Evolutionary conservation across 768 basidiomycete species (phyloP), one percentile per base, ranked within the genome.

Genomic region (Leccinum truebloodii): DNA sequence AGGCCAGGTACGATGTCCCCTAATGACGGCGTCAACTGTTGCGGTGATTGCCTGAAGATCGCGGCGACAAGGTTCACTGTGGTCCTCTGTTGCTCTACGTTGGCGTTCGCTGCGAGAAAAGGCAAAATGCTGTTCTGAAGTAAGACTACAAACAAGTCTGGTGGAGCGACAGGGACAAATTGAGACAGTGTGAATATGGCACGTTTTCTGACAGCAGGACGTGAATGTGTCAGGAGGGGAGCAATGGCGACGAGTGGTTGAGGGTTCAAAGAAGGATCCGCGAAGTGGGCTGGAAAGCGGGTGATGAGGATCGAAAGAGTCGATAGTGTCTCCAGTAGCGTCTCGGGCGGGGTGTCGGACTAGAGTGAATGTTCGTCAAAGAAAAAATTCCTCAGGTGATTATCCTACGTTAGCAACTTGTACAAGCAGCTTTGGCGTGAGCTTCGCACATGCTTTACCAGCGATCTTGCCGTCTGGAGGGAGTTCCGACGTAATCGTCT

Each of bases 401-500:
- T 8, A 12, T 64, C 81, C 58, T 69, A 94, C 95, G 68, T 85
- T 90, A 53, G 86, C 79, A 18, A 96, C 81, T 67, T 95, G 93
- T 2, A 76, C 81, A 12, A 98, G 82, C 7, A 97, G 79, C 71
- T 90, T 91, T 8, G 94, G 90, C 2, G 90, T 87, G 53, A 98
- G 79, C 76, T 90, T 94, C 49, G 86, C 85, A 67, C 93, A 94
- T 35, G 90, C 90, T 46, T 87, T 87, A 2, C 80, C 80, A 1
- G 90, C 89, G 59, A 95, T 86, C 68, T 86, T 88, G 55, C 90
- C 88, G 64, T 91, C 90, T 6, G 86, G 83, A 9, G 92, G 91
- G 54, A 98, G 80, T 75, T 98, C 95, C 18, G 89, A 83, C 4
- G 95, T 94, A 65, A 98, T 95, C 3, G 94, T 96, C 78, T 98